Conservation (phyloP, 139 green algal species). For the Ettlia oleoabundans region DNA sequence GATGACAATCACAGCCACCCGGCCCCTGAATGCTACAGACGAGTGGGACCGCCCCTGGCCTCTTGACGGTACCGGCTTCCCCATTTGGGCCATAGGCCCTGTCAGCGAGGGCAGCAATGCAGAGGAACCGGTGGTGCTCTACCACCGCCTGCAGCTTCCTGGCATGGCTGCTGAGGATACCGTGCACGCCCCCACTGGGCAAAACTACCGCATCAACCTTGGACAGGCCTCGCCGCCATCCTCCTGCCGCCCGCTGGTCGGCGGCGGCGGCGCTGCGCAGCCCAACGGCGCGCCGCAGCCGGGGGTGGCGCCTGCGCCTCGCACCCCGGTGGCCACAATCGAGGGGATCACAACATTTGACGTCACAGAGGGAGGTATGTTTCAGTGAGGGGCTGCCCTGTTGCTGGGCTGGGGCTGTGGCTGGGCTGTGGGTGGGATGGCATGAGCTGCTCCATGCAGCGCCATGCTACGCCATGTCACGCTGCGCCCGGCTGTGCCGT, state of each 20-base stretch:
- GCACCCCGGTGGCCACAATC: neutral
- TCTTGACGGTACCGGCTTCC: slow-evolving; percentile 7
- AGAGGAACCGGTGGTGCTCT: slow-evolving; percentile 19
- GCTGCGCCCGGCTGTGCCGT: too few species aligned
- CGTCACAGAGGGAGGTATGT: neutral
- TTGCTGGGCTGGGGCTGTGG: neutral
- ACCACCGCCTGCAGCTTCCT: slow-evolving; percentile 31
- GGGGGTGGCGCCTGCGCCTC: neutral
- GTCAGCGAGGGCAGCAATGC: slow-evolving; percentile 26
- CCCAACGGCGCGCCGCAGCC: neutral
- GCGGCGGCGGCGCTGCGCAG: neutral
- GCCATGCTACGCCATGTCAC: too few species aligned
- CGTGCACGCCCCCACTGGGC: neutral
- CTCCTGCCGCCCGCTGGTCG: slow-evolving; percentile 9
- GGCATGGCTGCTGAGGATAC: neutral
- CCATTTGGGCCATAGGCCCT: slow-evolving; percentile 38
- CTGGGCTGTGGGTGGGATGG: neutral
- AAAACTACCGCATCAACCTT: neutral
- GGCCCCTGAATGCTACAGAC: slow-evolving; percentile 2
- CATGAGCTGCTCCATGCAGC: too few species aligned
- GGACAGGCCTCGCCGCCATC: neutral
- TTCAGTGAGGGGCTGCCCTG: neutral
- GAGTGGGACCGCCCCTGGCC: slow-evolving; percentile 25
- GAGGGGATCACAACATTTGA: neutral
- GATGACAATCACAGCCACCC: slow-evolving; percentile 11